Evolutionary conservation across 2,329 filamentous ascomycete species (phyloP).

Genomic region (Ramichloridium luteum): DNA sequence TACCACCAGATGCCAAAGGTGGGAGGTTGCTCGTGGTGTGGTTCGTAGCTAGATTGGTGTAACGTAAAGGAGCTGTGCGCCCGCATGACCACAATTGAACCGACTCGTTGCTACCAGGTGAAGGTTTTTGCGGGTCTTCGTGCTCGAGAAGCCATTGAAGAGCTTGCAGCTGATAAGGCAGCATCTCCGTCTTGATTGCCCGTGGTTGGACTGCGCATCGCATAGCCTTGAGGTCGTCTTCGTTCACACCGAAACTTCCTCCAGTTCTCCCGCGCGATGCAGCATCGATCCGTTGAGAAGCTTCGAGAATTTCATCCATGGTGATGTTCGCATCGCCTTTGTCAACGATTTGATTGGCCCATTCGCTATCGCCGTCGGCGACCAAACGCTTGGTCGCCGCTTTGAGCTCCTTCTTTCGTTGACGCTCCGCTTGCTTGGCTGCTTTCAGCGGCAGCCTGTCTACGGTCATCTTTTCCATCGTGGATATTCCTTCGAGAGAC

Average conservation of each 20-base stretch:
- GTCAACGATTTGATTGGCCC: constrained; percentile 10
- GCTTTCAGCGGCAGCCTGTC: constrained; percentile 49
- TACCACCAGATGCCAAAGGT: constrained; percentile 61
- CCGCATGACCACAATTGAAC: constrained; percentile 64
- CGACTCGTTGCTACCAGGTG: constrained; percentile 44
- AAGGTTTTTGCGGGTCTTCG: constrained; percentile 57
- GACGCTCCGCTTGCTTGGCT: constrained; percentile 22
- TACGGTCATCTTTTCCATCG: constrained; percentile 51
- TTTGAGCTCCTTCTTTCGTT: constrained; percentile 4
- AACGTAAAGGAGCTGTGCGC: constrained; percentile 20
- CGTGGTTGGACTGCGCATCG: constrained; percentile 58
- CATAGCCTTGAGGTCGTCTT: constrained; percentile 58
- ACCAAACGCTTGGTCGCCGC: too few species aligned
- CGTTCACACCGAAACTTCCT: constrained; percentile 53
- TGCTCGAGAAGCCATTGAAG: constrained; percentile 70
- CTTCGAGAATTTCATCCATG: constrained; percentile 52
- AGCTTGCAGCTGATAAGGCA: constrained; percentile 72
- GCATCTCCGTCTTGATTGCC: constrained; percentile 51
- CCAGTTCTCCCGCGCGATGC: constrained; percentile 43
- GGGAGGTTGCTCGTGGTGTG: constrained; percentile 49
- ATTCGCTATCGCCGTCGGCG: constrained; percentile 4
- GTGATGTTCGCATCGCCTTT: constrained; percentile 25
- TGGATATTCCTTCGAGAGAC: constrained; percentile 28
- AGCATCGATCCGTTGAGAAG: constrained; percentile 55
- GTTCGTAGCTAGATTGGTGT: constrained; percentile 59